Evolutionary conservation across 192 early-diverging fungal species (phyloP), one percentile per base, ranked within the genome.

Genomic region (Obelidium mucronatum): DNA sequence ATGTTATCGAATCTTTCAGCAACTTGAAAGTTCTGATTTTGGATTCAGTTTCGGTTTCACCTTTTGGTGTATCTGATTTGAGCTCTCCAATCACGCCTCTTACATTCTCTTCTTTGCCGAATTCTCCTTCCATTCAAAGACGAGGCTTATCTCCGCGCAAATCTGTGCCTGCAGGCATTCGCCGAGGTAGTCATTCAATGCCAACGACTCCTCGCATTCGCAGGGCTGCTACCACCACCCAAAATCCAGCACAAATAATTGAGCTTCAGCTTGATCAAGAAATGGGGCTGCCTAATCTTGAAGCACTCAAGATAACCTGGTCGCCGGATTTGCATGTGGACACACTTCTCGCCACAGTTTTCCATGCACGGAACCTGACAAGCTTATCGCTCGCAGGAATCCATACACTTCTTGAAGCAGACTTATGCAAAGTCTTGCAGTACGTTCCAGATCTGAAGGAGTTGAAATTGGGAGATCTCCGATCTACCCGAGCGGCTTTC

Each of bases 401-500:
- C 15, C 35, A 61, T 56, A 48, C 42, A 1, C 39, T 74, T 15
- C 6, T 31, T 1, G 72, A 74, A 74, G 13, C 35, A 6, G 60
- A 63, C 40, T 19, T 74, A 8, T 74, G 72, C 44, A 63, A 15
- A 13, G 55, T 54, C n/a, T 22, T 74, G 19, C 5, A 19, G 13
- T 36, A 26, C 31, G 13, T 63, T 1, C 72, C 72, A 42, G 17
- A 39, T 19, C 35, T 74, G 22, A 3, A 19, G 2, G 24, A 15
- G 1, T 33, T 74, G 15, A 28, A 34, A 22, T 26, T 74, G 40
- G 72, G 72, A 11, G 59, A 74, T 35, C 37, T 74, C 34, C 11
- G 40, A 17, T 51, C 72, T 5, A 74, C 72, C 6, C 42, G 72
- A 30, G 72, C 72, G 5, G 33, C 72, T 62, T 74, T 74, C 33